Percentiles rank a stretch among this genome's conserved stretches.
phyloP scores from a whole-genome alignment of 768 basidiomycete species.

The Suillus hirtellus region DNA sequence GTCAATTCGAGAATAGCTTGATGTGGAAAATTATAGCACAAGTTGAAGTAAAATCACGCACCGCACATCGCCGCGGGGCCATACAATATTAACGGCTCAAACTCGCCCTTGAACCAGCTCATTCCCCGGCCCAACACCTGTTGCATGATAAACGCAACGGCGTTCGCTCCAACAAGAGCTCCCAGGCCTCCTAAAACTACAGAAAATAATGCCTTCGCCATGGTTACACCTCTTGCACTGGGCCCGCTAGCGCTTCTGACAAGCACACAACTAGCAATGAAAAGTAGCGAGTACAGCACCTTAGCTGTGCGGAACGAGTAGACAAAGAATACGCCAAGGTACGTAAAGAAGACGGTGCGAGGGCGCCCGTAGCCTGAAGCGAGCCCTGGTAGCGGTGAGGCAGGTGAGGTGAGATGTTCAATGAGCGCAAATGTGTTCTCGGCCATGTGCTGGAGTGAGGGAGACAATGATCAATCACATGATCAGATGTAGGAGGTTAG shows the following conservation, averaged over 20 bases:
- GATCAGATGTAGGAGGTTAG: neutral
- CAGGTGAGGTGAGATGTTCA: slow-evolving; percentile 65
- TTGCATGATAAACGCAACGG: slow-evolving; percentile 69
- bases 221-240: slow-evolving; percentile 21
- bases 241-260: slow-evolving; percentile 31
- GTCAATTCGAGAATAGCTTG: neutral
- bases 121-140: slow-evolving; percentile 63
- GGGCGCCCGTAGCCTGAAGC: slow-evolving; percentile 52
- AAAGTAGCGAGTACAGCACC: slow-evolving; percentile 55
- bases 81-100: slow-evolving; percentile 66
- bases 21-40: too few species aligned
- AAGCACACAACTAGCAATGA: slow-evolving; percentile 47
- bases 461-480: neutral
- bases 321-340: slow-evolving; percentile 66
- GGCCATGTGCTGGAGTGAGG: slow-evolving; percentile 72
- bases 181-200: slow-evolving; percentile 54
- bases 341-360: slow-evolving; percentile 75
- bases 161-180: slow-evolving; percentile 63
- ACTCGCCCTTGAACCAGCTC: slow-evolving; percentile 84
- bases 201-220: slow-evolving; percentile 46
- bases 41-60: slow-evolving; percentile 31
- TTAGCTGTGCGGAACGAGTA: slow-evolving; percentile 77
- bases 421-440: slow-evolving; percentile 84
- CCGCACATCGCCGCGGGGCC: slow-evolving; percentile 75
- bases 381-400: slow-evolving; percentile 68